These are phyloP conservation scores for Ceratocystis alfenasii DNA, from an alignment of 2,329 filamentous ascomycete species.

Conservation along the genomic window DNA sequence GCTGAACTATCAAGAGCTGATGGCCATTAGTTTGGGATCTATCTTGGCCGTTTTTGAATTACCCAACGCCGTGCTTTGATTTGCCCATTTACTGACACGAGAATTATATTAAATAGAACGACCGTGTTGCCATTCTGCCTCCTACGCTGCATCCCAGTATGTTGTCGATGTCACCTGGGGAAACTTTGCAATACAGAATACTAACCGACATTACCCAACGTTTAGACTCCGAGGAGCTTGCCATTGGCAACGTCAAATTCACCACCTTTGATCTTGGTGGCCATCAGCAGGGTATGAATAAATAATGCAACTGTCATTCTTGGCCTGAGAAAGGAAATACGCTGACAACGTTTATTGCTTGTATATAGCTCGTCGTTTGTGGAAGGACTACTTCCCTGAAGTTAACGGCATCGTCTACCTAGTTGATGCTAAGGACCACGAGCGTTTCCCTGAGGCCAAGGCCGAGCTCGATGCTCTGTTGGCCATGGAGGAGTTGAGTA, in stretches of 20 bases:
- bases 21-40: neutral
- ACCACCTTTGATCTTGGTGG: constrained; percentile 90
- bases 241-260: constrained; percentile 86
- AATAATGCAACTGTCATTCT: neutral
- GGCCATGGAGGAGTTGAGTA: constrained; percentile 90
- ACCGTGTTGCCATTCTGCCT: constrained; percentile 80
- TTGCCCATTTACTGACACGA: constrained; percentile 3
- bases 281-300: constrained; percentile 67
- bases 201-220: neutral
- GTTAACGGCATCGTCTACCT: constrained; percentile 96
- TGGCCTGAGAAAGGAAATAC: neutral
- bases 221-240: constrained; percentile 75
- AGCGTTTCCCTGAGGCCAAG: constrained; percentile 88
- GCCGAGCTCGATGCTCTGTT: constrained; percentile 92
- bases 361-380: constrained; percentile 65
- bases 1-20: neutral
- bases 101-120: constrained; percentile 48
- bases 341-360: constrained; percentile 12
- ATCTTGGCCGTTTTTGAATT: neutral
- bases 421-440: constrained; percentile 92
- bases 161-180: constrained; percentile 28
- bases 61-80: neutral
- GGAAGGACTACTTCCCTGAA: constrained; percentile 96
- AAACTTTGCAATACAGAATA: neutral
- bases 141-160: constrained; percentile 84